Base-by-base conservation (phyloP, 306 rosid genomes). In the Casuarina equisetifolia region DNA sequence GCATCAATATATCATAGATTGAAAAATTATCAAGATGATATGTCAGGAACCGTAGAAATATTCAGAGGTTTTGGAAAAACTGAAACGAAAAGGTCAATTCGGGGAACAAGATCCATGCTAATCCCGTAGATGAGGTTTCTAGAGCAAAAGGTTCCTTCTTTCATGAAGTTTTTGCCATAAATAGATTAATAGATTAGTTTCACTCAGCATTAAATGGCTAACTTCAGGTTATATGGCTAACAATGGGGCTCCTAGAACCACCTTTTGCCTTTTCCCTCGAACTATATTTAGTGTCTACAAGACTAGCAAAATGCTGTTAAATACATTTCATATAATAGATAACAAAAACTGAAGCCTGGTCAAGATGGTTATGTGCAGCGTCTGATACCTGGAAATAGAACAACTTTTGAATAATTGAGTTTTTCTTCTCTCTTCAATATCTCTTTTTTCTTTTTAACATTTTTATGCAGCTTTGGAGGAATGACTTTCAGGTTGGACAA, bases 211-310 rank as follows among this genome's bases (percentile, higher is more conserved):
- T 66, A 58, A 55, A 63, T 25, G 32, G 32, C 32, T 25, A 25
- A 25, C 32, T 25, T 25, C 32, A 25, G 51, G 66, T 76, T 83
- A 45, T 39, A 49, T 61, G 59, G 82, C 54, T 63, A 80, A 70
- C 59, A 62, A 74, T 73, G 72, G 74, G 52, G 43, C 51, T 53
- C 54, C 48, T 54, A 49, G 78, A 72, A 40, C 71, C 42, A 13
- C 58, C n/a, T 77, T 75, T 36, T 51, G 35, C 68, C 45, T 70
- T 42, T 62, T 52, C 72, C 72, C 70, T 57, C 19, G 49, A 42
- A 35, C 83, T 77, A 58, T 71, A 58, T 81, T 78, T 88, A 81
- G 91, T 77, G 76, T 76, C 75, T 54, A 70, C 71, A 74, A 51
- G 52, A 46, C 74, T 79, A 69, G 20, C 49, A 66, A 62, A 66